phyloP scores from a whole-genome alignment of 1,284 basidiomycete species.

The Schizophyllum amplum region DNA sequence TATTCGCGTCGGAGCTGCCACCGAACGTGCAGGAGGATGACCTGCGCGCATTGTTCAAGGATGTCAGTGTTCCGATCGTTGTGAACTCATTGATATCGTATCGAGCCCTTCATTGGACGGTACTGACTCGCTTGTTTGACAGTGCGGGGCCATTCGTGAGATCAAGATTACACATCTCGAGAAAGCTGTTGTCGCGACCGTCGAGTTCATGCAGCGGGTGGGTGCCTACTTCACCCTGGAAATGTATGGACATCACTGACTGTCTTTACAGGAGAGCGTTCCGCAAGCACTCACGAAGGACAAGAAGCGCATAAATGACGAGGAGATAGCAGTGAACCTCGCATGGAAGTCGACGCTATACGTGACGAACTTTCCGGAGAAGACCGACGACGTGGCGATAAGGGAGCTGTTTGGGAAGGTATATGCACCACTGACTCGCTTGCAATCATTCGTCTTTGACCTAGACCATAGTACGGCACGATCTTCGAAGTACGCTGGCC shows the following conservation, averaged over 20 bases:
- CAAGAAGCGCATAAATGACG: conserved; percentile 73
- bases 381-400: conserved; percentile 73
- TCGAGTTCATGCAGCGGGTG: conserved; percentile 73
- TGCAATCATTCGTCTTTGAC: conserved; percentile 7
- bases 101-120: too few species aligned
- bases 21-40: conserved; percentile 53
- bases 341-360: conserved; percentile 95
- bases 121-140: too few species aligned
- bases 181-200: conserved; percentile 60
- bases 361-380: conserved; percentile 92
- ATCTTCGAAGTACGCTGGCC: conserved; percentile 98
- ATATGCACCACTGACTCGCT: background rate
- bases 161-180: conserved; percentile 61
- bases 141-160: conserved; percentile 84
- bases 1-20: conserved; percentile 77
- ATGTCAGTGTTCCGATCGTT: conserved; percentile 48
- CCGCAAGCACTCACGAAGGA: conserved; percentile 88
- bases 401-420: conserved; percentile 77
- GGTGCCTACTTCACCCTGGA: conserved; percentile 14
- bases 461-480: conserved; percentile 67
- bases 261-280: conserved; percentile 56
- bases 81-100: too few species aligned
- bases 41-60: conserved; percentile 73
- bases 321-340: conserved; percentile 77
- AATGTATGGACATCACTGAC: background rate